Evolutionary conservation across 2,329 filamentous ascomycete genomes (phyloP), one percentile per base, ranked within the genome.

Genomic region (Fusarium avenaceum): DNA sequence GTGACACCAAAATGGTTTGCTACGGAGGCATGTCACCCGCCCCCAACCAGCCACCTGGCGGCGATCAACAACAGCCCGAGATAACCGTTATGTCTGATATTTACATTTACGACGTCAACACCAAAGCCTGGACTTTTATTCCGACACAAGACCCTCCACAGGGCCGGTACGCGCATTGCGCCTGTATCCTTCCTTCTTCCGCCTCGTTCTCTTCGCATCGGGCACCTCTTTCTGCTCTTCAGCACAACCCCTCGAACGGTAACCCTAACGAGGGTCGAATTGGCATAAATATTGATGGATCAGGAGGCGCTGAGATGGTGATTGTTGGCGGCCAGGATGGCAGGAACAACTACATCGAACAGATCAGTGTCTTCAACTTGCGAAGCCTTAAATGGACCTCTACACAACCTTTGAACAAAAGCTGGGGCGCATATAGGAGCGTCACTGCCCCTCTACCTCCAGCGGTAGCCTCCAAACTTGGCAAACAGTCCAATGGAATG

Each of bases 61-160:
- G 80, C 17, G 82, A 84, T 13, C 82, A 84, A 61, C 83, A 89
- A 55, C 92, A 94, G 72, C 89, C 93, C 38, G 94, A 97, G 75
- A 92, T 98, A 6, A 91, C 94, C 3, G 96, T 98, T 57, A 97
- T 99, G 94, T 97, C 95, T 8, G 96, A 99, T 80, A 93, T 98
- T 56, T 93, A 98, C 79, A 92, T 99, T 32, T 98, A 93, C 78
- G 95, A 99, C 77, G 92, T 96, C 3, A 86, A 88, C 2, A 91
- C 91, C 1, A 90, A 87, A 73, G 91, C 86, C 47, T 99, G 96
- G 96, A 95, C 92, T 20, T 93, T 90, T 63, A 89, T 99, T 43
- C 87, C 90, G 1, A 90, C 93, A 0, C 86, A 89, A 46, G 93
- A 97, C 57, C 86, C 92, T 1, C 96, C 96, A 0, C 94, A 98